Evolutionary conservation across 768 basidiomycete genomes (phyloP).

Genomic region (Holtermannia corniformis): DNA sequence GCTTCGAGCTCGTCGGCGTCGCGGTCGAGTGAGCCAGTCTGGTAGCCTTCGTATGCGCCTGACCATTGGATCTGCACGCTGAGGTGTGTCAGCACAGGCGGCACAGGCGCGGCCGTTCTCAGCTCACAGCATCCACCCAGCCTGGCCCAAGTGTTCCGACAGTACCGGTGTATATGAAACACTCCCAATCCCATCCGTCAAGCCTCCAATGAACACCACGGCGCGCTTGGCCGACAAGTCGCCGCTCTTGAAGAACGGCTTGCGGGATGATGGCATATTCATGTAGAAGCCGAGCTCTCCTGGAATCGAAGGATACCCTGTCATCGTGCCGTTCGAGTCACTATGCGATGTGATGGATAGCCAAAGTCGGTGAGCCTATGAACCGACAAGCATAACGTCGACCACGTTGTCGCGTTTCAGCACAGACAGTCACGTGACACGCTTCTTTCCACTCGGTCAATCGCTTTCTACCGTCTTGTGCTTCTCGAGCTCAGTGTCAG

Average conservation of each 20-base stretch:
- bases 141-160: constrained; percentile 12
- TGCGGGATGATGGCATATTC: not conserved
- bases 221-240: constrained; percentile 15
- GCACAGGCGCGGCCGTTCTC: not conserved
- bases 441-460: no score
- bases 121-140: constrained; percentile 33
- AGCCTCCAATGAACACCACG: constrained; percentile 33
- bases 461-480: no score
- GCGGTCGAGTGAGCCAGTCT: constrained; percentile 20
- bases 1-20: constrained; percentile 30
- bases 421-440: no score
- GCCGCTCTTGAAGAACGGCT: constrained; percentile 26
- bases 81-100: not conserved
- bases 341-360: no score
- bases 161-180: constrained; percentile 17
- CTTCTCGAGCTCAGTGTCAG: no score
- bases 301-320: not conserved
- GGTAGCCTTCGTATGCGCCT: constrained; percentile 29
- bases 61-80: constrained; percentile 34
- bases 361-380: no score
- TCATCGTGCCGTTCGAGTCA: no score
- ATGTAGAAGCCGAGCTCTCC: not conserved
- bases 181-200: constrained; percentile 28
- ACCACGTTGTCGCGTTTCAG: no score
- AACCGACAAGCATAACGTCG: no score